Conservation (phyloP, 768 basidiomycete species). For the Phylloporus arenicola region DNA sequence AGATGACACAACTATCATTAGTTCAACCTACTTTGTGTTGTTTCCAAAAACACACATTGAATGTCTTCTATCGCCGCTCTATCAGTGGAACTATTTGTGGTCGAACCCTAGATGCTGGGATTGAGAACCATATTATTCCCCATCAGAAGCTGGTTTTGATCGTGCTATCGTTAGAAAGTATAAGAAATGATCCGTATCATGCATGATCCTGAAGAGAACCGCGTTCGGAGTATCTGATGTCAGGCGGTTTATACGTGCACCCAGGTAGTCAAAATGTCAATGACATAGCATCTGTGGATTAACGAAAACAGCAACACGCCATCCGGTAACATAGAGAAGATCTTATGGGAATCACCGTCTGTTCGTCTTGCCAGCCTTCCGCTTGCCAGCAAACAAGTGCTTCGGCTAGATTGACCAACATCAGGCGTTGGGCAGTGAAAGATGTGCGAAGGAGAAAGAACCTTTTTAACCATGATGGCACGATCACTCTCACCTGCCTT, state of each 20-base stretch:
- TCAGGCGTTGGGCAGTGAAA: background rate
- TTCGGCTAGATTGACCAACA: constrained; percentile 54
- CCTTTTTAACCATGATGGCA: constrained; percentile 78
- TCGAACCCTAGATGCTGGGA: background rate
- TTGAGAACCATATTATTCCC: background rate
- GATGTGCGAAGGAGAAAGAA: constrained; percentile 30
- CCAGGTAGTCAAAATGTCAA: background rate
- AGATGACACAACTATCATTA: background rate
- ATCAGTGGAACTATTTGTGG: background rate
- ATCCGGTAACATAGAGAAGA: constrained; percentile 2
- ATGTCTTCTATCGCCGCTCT: background rate
- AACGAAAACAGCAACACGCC: constrained; percentile 1
- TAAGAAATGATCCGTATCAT: background rate
- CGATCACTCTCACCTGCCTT: constrained; percentile 90
- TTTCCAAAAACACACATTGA: background rate
- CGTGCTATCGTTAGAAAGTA: background rate
- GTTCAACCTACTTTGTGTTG: background rate
- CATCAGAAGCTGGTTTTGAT: background rate
- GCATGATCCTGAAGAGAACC: background rate
- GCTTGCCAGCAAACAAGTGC: constrained; percentile 81
- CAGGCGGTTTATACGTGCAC: background rate
- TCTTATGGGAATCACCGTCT: constrained; percentile 46
- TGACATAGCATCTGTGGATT: background rate
- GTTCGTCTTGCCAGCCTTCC: constrained; percentile 78
- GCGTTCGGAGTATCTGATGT: background rate